A percentile compares a stretch with the other conserved stretches of the same genome.
phyloP scores from a whole-genome alignment of 164 flowering plant species.

The Paratinospora sagittata region DNA sequence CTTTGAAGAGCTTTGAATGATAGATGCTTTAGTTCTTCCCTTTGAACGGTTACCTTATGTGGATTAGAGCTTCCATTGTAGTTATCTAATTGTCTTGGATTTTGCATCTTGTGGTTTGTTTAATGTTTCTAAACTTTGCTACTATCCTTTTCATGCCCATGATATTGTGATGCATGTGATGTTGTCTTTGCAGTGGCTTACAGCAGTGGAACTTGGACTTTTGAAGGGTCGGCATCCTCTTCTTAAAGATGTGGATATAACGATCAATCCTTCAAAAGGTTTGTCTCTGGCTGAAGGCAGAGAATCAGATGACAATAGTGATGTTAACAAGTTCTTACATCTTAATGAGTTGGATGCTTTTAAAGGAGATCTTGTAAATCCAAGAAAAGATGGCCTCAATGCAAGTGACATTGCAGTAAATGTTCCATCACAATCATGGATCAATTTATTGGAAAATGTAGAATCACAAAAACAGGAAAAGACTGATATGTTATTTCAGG shows the following conservation, averaged over 20 bases:
- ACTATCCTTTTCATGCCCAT: neutral
- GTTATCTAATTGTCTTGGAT: neutral
- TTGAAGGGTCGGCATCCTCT: conserved; percentile 97
- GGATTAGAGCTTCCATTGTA: too few relatives aligned
- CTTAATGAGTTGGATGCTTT: conserved; percentile 19
- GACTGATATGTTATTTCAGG: conserved; percentile 21
- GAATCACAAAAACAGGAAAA: conserved; percentile 20
- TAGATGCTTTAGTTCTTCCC: too few relatives aligned
- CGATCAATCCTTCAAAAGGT: conserved; percentile 65
- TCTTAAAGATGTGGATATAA: conserved; percentile 69
- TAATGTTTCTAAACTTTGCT: neutral
- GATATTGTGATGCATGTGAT: conserved; percentile 8
- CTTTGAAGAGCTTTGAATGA: too few relatives aligned
- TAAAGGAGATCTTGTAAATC: conserved; percentile 26
- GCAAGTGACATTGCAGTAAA: conserved; percentile 20
- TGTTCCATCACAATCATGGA: conserved; percentile 12
- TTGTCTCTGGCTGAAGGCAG: conserved; percentile 39
- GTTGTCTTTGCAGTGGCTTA: conserved; percentile 65
- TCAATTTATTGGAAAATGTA: conserved; percentile 13
- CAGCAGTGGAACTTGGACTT: conserved; percentile 93
- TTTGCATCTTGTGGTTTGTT: neutral
- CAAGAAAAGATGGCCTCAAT: conserved; percentile 20
- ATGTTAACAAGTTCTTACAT: conserved; percentile 25
- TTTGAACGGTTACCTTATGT: neutral
- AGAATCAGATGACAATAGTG: conserved; percentile 24